These are phyloP conservation scores for Neofusicoccum sp. DNA, from an alignment of 2,329 filamentous ascomycete species.

Conservation along the genomic window DNA sequence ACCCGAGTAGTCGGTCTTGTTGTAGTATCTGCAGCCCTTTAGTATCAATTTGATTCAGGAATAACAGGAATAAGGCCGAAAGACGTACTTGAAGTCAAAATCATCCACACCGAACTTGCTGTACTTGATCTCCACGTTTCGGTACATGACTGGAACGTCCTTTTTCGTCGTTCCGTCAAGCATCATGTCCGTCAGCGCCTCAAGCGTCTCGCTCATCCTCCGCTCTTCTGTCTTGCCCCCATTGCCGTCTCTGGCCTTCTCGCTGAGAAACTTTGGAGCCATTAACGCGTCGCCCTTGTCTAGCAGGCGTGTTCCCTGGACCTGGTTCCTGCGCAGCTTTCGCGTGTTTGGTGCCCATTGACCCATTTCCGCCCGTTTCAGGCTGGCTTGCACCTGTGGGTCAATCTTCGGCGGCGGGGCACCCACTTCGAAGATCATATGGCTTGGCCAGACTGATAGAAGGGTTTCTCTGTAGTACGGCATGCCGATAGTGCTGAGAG, in stretches of 20 bases:
- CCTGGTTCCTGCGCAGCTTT: slow-evolving; percentile 74
- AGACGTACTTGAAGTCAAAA: slow-evolving; percentile 84
- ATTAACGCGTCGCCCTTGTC: slow-evolving; percentile 61
- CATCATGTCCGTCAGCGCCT: slow-evolving; percentile 65
- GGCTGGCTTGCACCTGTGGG: slow-evolving; percentile 62
- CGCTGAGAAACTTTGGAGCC: slow-evolving; percentile 91
- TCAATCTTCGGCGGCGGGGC: slow-evolving; percentile 77
- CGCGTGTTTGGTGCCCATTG: slow-evolving; percentile 75
- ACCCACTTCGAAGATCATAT: slow-evolving; percentile 80
- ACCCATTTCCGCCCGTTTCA: slow-evolving; percentile 72
- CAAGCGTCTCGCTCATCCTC: slow-evolving; percentile 57
- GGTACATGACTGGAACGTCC: slow-evolving; percentile 85
- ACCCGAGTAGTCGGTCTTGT: slow-evolving; percentile 86
- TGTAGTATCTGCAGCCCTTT: slow-evolving; percentile 69
- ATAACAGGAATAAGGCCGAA: neutral
- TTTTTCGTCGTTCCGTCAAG: slow-evolving; percentile 70
- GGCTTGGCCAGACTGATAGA: slow-evolving; percentile 84
- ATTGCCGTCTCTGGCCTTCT: slow-evolving; percentile 65
- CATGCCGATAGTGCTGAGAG: slow-evolving; percentile 82
- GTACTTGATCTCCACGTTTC: slow-evolving; percentile 96
- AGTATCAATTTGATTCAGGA: neutral
- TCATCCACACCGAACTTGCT: slow-evolving; percentile 99
- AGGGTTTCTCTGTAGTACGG: slow-evolving; percentile 88
- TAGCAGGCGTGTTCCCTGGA: slow-evolving; percentile 69
- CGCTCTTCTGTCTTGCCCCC: slow-evolving; percentile 28